Conservation (phyloP, 2,329 filamentous ascomycete species). For the Beauveria brongniartii region DNA sequence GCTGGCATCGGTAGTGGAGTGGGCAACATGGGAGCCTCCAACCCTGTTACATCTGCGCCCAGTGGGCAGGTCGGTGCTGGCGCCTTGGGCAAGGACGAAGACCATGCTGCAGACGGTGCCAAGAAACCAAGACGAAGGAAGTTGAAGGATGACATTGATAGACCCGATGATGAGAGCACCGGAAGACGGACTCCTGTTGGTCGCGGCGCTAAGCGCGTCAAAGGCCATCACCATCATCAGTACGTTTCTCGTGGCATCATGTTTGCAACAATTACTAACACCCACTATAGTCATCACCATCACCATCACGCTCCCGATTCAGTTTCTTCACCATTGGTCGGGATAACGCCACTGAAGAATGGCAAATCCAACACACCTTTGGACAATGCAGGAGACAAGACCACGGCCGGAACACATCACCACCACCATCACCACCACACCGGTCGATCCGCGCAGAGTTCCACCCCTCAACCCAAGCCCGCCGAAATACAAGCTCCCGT, state of each 20-base stretch:
- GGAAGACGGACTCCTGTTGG: slow-evolving; percentile 53
- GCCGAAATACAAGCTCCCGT: slow-evolving; percentile 17
- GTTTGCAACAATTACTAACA: slow-evolving; percentile 15
- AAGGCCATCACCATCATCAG: slow-evolving; percentile 64
- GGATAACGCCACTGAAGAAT: slow-evolving; percentile 39
- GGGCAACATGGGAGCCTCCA: slow-evolving; percentile 41
- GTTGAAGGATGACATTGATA: slow-evolving; percentile 66
- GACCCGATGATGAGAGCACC: slow-evolving; percentile 57
- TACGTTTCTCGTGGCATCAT: slow-evolving; percentile 31
- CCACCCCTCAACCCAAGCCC: slow-evolving; percentile 14
- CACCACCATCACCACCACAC: slow-evolving; percentile 39
- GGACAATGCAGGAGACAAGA: slow-evolving; percentile 39
- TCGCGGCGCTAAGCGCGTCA: slow-evolving; percentile 53
- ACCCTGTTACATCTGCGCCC: slow-evolving; percentile 35
- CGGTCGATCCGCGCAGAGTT: slow-evolving; percentile 20
- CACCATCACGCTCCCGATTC: slow-evolving; percentile 47
- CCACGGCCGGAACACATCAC: slow-evolving; percentile 32
- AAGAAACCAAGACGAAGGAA: slow-evolving; percentile 58
- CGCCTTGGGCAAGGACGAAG: slow-evolving; percentile 42
- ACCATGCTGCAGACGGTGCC: slow-evolving; percentile 37
- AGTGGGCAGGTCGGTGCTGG: slow-evolving; percentile 39
- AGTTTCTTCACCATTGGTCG: slow-evolving; percentile 33
- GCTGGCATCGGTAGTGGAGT: slow-evolving; percentile 70
- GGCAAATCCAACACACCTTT: slow-evolving; percentile 38
- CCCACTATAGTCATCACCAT: slow-evolving; percentile 39